Evolutionary conservation across 805 yeast genomes (phyloP), one percentile per base, ranked within the genome.

Genomic region (Ogataea henricii): DNA sequence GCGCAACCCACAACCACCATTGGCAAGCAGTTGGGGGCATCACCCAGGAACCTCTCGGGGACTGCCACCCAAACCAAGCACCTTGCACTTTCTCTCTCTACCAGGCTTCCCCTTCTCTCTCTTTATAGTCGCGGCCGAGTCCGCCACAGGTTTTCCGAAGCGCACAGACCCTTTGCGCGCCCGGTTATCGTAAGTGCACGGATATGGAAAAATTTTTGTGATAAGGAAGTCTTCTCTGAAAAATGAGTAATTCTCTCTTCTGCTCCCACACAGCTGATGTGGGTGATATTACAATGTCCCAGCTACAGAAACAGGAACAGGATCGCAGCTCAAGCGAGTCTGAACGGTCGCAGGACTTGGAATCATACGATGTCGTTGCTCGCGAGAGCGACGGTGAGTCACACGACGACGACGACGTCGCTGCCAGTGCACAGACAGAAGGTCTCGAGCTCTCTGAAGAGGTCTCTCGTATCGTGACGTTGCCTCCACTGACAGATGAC

Each of bases 401-500:
- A n/a, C n/a, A n/a, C 26, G 39, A 43, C 8, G 34, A 6, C 16
- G 40, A 25, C 16, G 46, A 33, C 26, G 39, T 35, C 10, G 23
- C 23, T 21, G 17, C 40, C 17, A 27, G 27, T 39, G 46, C 35
- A 20, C 34, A 29, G 22, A 18, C 37, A 16, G 46, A 43, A 29
- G 41, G 27, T 10, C 40, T 47, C 21, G 45, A 45, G 5, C 47
- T 51, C 6, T 25, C 51, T 26, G 49, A 48, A 34, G 55, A 53
- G 30, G 33, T 53, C 9, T 43, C 54, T 2, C 49, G 45, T 22
- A 44, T 46, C 12, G 33, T 48, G n/a, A 40, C 55, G 3, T 42
- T 58, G 22, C 60, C 62, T 0, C 60, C 60, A 8, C 35, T 55
- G 12, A 39, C 59, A 12, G 64, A 59, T 53, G 56, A 63, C 30